These are phyloP conservation scores for Psidium guajava DNA, from an alignment of 345 rosid species.

Conservation along the genomic window DNA sequence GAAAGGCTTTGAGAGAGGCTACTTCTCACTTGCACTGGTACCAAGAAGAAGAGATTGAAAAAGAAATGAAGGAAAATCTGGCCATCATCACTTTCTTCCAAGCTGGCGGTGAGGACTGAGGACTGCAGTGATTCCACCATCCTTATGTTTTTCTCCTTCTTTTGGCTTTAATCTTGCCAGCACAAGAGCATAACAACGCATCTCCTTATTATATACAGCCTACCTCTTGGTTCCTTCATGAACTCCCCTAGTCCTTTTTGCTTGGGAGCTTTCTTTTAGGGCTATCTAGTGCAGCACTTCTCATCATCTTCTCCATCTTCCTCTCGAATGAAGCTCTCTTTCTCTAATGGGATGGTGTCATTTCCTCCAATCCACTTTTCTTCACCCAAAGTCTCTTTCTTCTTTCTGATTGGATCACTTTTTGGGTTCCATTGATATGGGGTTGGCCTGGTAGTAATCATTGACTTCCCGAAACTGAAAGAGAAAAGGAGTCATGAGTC, in stretches of 20 bases:
- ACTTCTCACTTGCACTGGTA: background rate
- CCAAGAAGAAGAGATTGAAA: background rate
- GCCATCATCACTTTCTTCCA: background rate
- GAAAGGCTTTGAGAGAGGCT: background rate
- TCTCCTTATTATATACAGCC: conserved; percentile 44
- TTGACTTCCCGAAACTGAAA: conserved; percentile 4
- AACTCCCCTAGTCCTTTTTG: conserved; percentile 33
- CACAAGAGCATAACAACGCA: conserved; percentile 49
- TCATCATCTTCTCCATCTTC: conserved; percentile 19
- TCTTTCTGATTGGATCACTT: conserved; percentile 1
- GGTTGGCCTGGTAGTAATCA: conserved; percentile 1
- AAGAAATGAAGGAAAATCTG: background rate
- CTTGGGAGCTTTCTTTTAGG: conserved; percentile 28
- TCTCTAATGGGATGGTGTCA: background rate
- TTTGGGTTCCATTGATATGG: background rate
- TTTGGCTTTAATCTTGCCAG: conserved; percentile 25
- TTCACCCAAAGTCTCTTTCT: background rate
- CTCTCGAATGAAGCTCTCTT: background rate
- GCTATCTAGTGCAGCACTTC: conserved; percentile 7
- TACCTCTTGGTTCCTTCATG: conserved; percentile 33
- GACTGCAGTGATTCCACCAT: background rate
- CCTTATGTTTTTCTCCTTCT: background rate
- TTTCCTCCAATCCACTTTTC: background rate
- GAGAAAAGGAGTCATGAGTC: background rate
- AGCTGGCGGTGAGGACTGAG: background rate